Evolutionary conservation across 345 rosid genomes (phyloP), one percentile per base, ranked within the genome.

Genomic region (Dovyalis caffra): DNA sequence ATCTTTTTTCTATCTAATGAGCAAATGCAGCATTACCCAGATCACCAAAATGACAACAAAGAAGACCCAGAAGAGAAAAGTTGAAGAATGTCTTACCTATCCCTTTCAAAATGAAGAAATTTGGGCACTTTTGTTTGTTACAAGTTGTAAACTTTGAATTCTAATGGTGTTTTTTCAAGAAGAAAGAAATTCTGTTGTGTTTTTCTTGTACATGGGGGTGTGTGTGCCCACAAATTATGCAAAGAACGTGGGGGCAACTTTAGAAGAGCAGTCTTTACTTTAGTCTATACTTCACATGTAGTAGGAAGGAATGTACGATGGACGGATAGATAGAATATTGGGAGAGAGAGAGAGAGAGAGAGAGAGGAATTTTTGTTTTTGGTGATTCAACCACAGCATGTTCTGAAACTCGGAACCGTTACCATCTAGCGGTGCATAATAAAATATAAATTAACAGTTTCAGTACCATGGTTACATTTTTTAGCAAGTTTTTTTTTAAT

Each of bases 231-330:
- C 79, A 82, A 87, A 76, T 74, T 72, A 76, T 80, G 92, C 78
- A 70, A 82, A 75, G 74, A 91, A 92, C 98, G 98, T 92, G 98
- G 91, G 84, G 86, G 85, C 95, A 80, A 89, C 92, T 87, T 81
- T 74, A 74, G 58, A 45, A 32, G 12, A 4, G 28, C 61, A 23
- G 47, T 40, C 47, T 14, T 7, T n/a, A n/a, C 20, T 45, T 56
- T 25, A 40, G 76, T 66, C 79, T 67, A 72, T 49, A 28, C 76
- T 57, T 76, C 86, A 78, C 89, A 84, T 84, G 88, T 28, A 66
- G 77, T 73, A 66, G 8, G 63, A 69, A 33, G 57, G 72, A 70
- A 37, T 76, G 60, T 2, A 9, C 14, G 28, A 43, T 14, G n/a
- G n/a, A 68, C 34, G 40, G 33, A 72, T 62, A 15, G 72, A 40